A percentile compares a stretch with the other conserved stretches of the same genome.
These are phyloP conservation scores for Gaultheria prostrata DNA, from an alignment of 148 eudicot species.

Conservation along the genomic window DNA sequence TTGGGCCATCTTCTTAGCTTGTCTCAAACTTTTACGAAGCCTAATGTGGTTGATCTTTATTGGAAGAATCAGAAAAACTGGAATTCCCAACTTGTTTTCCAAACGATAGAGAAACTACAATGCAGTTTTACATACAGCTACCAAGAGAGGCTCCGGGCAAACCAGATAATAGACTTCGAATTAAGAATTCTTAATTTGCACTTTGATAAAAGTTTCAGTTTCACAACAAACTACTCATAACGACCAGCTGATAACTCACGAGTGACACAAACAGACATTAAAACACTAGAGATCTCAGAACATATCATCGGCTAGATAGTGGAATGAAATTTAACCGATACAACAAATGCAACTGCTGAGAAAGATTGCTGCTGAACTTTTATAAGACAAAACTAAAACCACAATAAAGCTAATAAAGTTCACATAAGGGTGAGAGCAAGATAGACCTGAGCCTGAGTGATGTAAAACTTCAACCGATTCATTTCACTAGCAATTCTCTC, in stretches of 20 bases:
- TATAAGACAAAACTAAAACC: not conserved
- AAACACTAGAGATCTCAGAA: not conserved
- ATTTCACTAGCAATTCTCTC: conserved; percentile 99
- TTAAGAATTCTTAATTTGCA: not conserved
- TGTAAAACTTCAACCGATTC: conserved; percentile 93
- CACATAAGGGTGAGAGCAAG: conserved; percentile 32
- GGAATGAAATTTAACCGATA: not conserved
- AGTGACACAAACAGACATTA: not conserved
- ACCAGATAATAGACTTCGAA: conserved; percentile 1
- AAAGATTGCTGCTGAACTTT: conserved; percentile 1
- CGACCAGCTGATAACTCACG: not conserved
- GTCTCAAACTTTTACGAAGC: not conserved
- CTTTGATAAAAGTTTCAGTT: not conserved
- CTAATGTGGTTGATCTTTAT: not conserved
- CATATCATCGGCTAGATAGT: not conserved
- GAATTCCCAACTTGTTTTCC: not conserved
- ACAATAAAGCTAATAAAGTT: not conserved
- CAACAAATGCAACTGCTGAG: not conserved
- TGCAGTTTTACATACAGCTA: not conserved
- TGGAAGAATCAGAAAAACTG: not conserved
- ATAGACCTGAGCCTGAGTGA: conserved; percentile 92
- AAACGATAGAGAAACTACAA: not conserved
- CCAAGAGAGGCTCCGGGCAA: not conserved
- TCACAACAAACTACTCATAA: not conserved
- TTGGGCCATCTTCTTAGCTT: not conserved